Base-by-base conservation (phyloP, 148 eudicot species). In the Talinum fruticosum region DNA sequence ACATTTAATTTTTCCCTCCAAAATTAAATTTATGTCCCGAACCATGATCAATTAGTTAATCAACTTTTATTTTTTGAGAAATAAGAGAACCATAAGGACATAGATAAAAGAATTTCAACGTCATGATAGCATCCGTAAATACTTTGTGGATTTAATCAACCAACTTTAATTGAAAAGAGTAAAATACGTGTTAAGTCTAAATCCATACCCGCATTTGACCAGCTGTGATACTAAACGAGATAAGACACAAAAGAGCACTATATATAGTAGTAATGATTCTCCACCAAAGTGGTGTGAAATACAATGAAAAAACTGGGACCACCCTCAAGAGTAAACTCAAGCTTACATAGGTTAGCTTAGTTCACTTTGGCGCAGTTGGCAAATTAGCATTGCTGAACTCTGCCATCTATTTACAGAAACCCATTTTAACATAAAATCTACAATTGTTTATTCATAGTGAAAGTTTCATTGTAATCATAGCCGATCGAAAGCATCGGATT, bases 391-490 rank as follows among this genome's bases (percentile, higher is more conserved):
- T 75, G 75, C 81, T 69, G 74, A 67, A 38, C 78, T 76, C 59
- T 70, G 75, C 68, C 73, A 74, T 78, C 84, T 78, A 71, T 73
- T 62, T 51, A 53, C 8, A 33, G 26, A 12, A 33, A 51, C 71
- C 75, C 81, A 78, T 75, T 77, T n/a, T 49, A 74, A 24, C 66
- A 49, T 38, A 66, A n/a, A 6, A 35, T 21, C 35, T n/a, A n/a
- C 13, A 59, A 18, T 67, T 34, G 29, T 29, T 47, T 7, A 28
- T 72, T 16, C 7, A 65, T 69, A 70, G 74, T 59, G 21, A 69
- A 74, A 69, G 67, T 74, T 78, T 74, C 41, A 78, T 75, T 59
- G 81, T 35, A 78, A 82, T 79, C 64, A 79, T 73, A 65, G 24
- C 66, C 51, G 2, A 23, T 41, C 61, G 41, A 61, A 61, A 71